Percentiles rank a stretch among this genome's conserved stretches.
Evolutionary conservation across 179 eudicot genomes (phyloP).

Genomic region (Gypsophila paniculata): DNA sequence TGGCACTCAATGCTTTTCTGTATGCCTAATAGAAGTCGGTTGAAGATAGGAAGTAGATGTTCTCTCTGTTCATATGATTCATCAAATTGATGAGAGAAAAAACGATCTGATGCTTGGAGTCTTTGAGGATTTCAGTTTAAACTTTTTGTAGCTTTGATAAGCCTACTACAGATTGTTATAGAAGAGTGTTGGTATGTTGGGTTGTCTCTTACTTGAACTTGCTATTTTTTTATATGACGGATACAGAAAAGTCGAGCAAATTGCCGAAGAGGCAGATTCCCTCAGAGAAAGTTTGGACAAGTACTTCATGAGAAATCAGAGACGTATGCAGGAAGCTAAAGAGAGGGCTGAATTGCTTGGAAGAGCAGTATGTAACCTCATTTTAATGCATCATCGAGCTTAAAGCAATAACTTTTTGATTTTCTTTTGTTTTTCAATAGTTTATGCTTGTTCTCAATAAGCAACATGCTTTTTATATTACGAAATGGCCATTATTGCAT

Average conservation of each 20-base stretch:
- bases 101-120: not conserved
- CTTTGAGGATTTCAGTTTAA: not conserved
- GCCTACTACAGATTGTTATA: not conserved
- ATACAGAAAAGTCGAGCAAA: slow-evolving; percentile 86
- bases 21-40: not conserved
- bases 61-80: not conserved
- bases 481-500: not conserved
- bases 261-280: slow-evolving; percentile 86
- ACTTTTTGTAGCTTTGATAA: not conserved
- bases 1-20: not conserved
- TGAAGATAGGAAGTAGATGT: not conserved
- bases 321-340: slow-evolving; percentile 70
- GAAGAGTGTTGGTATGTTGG: not conserved
- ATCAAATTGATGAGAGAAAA: no score
- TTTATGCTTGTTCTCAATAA: not conserved
- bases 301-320: slow-evolving; percentile 55
- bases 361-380: slow-evolving; percentile 52
- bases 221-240: not conserved
- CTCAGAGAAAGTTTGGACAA: slow-evolving; percentile 76
- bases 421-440: not conserved
- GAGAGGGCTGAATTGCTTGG: slow-evolving; percentile 89
- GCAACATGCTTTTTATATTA: no score
- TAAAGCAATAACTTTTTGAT: not conserved
- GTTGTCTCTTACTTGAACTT: not conserved
- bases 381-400: not conserved